phyloP scores from a whole-genome alignment of 495 filamentous ascomycete genomes.

The Sordaria brevicollis region DNA sequence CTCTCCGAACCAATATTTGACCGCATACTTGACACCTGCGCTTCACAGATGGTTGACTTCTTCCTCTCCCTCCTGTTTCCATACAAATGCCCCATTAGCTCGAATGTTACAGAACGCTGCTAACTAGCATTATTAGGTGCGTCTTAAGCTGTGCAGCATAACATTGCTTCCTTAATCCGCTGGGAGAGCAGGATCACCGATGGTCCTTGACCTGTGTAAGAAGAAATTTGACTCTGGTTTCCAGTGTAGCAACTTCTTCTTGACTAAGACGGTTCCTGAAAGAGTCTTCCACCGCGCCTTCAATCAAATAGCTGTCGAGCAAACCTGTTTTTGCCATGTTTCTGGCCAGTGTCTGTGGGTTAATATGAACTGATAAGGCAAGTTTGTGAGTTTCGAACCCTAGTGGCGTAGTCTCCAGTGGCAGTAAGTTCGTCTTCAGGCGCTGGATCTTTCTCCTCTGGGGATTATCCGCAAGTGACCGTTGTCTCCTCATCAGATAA shows the following conservation, averaged over 20 bases:
- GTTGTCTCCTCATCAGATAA: constrained; percentile 31
- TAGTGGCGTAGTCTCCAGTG: constrained; percentile 30
- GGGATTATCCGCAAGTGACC: constrained; percentile 15
- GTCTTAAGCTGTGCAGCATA: neutral
- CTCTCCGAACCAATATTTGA: neutral
- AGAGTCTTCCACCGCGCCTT: neutral
- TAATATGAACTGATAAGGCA: constrained; percentile 9
- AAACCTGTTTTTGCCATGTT: neutral
- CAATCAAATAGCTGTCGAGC: constrained; percentile 7
- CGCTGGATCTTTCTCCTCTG: constrained; percentile 21
- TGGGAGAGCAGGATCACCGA: neutral
- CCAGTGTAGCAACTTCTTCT: neutral
- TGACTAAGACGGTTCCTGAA: neutral
- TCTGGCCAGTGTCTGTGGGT: neutral
- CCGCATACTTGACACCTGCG: neutral
- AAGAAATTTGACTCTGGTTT: neutral
- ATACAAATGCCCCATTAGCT: neutral
- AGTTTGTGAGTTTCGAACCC: constrained; percentile 19
- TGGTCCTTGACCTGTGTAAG: neutral
- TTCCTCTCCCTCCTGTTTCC: neutral
- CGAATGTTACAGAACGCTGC: neutral
- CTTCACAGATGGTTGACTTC: neutral
- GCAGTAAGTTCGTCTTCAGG: constrained; percentile 32
- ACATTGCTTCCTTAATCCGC: neutral
- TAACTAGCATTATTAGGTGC: neutral